These are phyloP conservation scores for Ramaria sp. DNA, from an alignment of 768 basidiomycete species.

Conservation along the genomic window DNA sequence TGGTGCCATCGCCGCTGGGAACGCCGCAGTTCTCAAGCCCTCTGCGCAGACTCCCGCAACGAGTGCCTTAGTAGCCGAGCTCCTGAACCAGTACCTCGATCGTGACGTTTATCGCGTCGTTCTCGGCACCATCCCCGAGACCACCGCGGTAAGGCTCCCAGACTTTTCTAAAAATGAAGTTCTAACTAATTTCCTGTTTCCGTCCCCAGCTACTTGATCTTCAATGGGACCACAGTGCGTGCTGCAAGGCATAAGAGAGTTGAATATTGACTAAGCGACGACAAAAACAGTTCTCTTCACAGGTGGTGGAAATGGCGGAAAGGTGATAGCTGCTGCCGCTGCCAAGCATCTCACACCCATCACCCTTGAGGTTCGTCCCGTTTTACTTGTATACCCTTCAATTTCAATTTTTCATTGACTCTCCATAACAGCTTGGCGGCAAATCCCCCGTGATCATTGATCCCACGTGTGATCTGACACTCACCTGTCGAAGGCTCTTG, in stretches of 20 bases:
- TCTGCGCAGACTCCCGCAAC: conserved; percentile 18
- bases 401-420: too few relatives aligned
- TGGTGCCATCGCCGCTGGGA: conserved; percentile 25
- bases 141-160: conserved; percentile 1
- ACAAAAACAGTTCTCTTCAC: conserved; percentile 55
- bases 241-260: conserved; percentile 6
- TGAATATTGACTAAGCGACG: neutral
- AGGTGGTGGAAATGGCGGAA: conserved; percentile 44
- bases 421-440: conserved; percentile 35
- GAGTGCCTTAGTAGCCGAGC: conserved; percentile 16
- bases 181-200: neutral
- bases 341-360: conserved; percentile 68
- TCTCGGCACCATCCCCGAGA: conserved; percentile 13
- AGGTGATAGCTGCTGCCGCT: conserved; percentile 60
- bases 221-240: conserved; percentile 50
- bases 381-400: too few relatives aligned
- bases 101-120: conserved; percentile 11
- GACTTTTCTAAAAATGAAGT: neutral
- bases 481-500: conserved; percentile 57
- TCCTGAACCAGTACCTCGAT: conserved; percentile 22
- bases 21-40: conserved; percentile 20
- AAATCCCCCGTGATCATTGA: conserved; percentile 73
- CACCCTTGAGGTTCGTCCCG: too few relatives aligned
- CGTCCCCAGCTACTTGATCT: conserved; percentile 46
- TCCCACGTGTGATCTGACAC: conserved; percentile 50